Base-by-base conservation (phyloP, 495 filamentous ascomycete genomes). In the Penicillium verhagenii region DNA sequence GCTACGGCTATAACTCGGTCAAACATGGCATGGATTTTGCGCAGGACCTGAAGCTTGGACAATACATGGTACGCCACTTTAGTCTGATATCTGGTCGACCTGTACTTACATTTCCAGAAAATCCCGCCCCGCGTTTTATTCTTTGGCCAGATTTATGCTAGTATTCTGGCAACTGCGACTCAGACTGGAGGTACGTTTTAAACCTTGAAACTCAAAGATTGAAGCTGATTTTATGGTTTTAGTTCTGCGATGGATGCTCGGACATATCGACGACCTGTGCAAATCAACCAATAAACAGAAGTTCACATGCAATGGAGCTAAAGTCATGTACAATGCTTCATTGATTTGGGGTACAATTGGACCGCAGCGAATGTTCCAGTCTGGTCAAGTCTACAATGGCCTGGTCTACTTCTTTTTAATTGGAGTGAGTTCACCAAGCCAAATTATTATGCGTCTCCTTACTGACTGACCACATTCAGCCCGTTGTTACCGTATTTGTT, bases 81-180 rank as follows among this genome's bases (percentile, higher is more conserved):
- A 42, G 44, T 51, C 47, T 47, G 0, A 79, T 75, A 5, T 64
- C 74, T 7, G 70, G 75, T 16, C 72, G 78, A 21, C 83, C 40
- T 6, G 20, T 11, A 11, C 8, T 18, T 71, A 82, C 76, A 65
- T 88, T 86, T 60, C 81, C 86, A 83, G 77, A 88, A 88, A 63
- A 69, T 87, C 4, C 83, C 85, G 0, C 83, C 81, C 10, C 73
- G 81, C 2, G 72, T 82, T 4, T 79, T 82, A 31, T 87, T 86
- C 58, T 73, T 69, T 56, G 78, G 72, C 8, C 80, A 84, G 53
- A 68, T 77, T 0, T 61, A 78, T 31, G 75, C 79, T 1, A 78
- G 67, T 42, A 67, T 81, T 37, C 74, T 79, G 60, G 74, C 78
- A 6, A 74, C 73, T 55, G 68, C 67, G 29, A 79, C 78, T 1